Evolutionary conservation across 495 filamentous ascomycete genomes (phyloP).

Genomic region (Tuber melanosporum): DNA sequence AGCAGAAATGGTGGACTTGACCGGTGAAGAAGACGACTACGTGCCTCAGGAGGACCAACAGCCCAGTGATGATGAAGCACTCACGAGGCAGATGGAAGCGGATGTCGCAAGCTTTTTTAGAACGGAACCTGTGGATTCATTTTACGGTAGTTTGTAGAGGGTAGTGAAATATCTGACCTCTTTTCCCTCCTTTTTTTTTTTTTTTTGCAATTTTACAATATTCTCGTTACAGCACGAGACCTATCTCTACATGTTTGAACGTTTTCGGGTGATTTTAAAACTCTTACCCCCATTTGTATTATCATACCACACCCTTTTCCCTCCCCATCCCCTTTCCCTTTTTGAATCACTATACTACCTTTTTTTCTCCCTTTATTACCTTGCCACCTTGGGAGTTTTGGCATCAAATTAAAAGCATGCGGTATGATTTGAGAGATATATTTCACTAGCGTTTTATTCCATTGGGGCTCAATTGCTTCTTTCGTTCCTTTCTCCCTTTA

Average conservation of each 20-base stretch:
- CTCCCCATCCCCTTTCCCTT: not conserved
- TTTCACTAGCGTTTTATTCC: not conserved
- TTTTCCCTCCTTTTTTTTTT: not conserved
- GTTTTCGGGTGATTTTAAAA: not conserved
- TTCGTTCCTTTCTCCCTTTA: not conserved
- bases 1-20: constrained; percentile 34
- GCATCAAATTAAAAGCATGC: not conserved
- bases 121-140: constrained; percentile 31
- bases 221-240: not conserved
- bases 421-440: not conserved
- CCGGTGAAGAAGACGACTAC: constrained; percentile 36
- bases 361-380: not conserved
- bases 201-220: not conserved
- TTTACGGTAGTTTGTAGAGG: constrained; percentile 39
- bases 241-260: not conserved
- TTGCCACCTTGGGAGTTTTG: not conserved
- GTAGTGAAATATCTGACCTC: not conserved
- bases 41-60: constrained; percentile 30
- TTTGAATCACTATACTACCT: not conserved
- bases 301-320: not conserved
- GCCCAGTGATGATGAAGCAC: constrained; percentile 33
- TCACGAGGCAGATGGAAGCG: constrained; percentile 35
- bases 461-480: not conserved
- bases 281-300: constrained; percentile 2
- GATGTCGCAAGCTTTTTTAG: constrained; percentile 39